These are phyloP conservation scores for Colletotrichum tamarilloi DNA, from an alignment of 2,329 filamentous ascomycete genomes.

Conservation along the genomic window DNA sequence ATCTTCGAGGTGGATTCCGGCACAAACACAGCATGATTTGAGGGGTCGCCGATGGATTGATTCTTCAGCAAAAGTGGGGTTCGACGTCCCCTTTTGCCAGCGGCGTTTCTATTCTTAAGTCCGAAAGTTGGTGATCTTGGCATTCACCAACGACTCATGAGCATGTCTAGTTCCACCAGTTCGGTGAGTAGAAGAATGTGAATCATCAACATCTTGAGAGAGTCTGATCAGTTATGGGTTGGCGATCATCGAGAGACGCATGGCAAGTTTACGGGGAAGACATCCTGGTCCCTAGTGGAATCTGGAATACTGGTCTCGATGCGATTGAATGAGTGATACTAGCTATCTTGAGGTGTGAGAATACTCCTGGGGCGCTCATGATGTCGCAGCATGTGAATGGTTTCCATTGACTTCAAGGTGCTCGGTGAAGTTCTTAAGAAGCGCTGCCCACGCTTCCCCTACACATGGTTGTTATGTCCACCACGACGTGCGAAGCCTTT, in stretches of 20 bases:
- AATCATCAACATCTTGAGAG: neutral
- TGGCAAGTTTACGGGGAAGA: neutral
- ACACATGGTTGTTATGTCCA: too few relatives aligned
- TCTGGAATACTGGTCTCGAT: too few relatives aligned
- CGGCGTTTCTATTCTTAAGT: neutral
- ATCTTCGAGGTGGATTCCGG: neutral
- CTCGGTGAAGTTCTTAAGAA: too few relatives aligned
- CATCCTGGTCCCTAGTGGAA: neutral
- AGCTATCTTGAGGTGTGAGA: too few relatives aligned
- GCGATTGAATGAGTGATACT: too few relatives aligned
- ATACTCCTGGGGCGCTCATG: too few relatives aligned
- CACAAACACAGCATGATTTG: neutral
- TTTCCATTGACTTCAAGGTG: too few relatives aligned
- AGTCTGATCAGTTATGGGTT: too few relatives aligned
- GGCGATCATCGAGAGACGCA: fast-evolving
- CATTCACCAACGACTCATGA: neutral
- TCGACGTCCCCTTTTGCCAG: neutral
- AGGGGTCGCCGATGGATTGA: neutral
- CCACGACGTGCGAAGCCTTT: too few relatives aligned
- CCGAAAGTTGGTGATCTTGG: neutral
- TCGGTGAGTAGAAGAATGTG: neutral
- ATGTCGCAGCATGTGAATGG: too few relatives aligned
- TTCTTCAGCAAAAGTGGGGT: slow-evolving; percentile 4
- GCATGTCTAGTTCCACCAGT: too few relatives aligned
- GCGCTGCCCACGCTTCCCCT: too few relatives aligned